Evolutionary conservation across 306 rosid genomes (phyloP).

Genomic region (Cicer arietinum): DNA sequence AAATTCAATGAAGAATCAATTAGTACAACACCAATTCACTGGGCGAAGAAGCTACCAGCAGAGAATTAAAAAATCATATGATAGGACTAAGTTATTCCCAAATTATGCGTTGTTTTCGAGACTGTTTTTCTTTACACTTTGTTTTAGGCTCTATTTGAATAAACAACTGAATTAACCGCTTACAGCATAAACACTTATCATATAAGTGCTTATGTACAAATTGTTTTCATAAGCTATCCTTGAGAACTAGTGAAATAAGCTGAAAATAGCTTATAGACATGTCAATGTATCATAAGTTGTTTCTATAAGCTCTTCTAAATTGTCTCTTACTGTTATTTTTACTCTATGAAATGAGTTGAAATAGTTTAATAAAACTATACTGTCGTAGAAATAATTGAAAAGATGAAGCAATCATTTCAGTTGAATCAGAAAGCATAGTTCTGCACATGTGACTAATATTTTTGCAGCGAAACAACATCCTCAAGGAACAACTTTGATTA

Average conservation of each 20-base stretch:
- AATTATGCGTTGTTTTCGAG: not conserved
- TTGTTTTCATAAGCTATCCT: no score
- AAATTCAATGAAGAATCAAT: slow-evolving; percentile 33
- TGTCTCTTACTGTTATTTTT: not conserved
- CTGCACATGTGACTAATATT: not conserved
- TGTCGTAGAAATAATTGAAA: not conserved
- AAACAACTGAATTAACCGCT: no score
- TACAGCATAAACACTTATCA: no score
- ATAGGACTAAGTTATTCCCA: not conserved
- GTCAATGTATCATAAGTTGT: no score
- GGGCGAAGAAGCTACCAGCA: slow-evolving; percentile 9
- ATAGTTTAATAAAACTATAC: not conserved
- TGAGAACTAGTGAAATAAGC: no score
- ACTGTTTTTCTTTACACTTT: not conserved
- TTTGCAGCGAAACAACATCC: slow-evolving; percentile 17
- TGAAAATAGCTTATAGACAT: no score
- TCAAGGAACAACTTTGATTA: slow-evolving; percentile 23
- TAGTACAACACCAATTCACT: slow-evolving; percentile 24
- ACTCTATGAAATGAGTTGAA: not conserved
- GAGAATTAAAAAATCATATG: slow-evolving; percentile 19
- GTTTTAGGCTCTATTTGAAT: no score
- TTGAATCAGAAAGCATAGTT: slow-evolving; percentile 17
- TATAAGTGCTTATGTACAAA: no score
- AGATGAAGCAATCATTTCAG: slow-evolving; percentile 20
- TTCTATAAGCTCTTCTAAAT: no score